phyloP scores from a whole-genome alignment of 1,284 basidiomycete species.

The Ustilago tritici region DNA sequence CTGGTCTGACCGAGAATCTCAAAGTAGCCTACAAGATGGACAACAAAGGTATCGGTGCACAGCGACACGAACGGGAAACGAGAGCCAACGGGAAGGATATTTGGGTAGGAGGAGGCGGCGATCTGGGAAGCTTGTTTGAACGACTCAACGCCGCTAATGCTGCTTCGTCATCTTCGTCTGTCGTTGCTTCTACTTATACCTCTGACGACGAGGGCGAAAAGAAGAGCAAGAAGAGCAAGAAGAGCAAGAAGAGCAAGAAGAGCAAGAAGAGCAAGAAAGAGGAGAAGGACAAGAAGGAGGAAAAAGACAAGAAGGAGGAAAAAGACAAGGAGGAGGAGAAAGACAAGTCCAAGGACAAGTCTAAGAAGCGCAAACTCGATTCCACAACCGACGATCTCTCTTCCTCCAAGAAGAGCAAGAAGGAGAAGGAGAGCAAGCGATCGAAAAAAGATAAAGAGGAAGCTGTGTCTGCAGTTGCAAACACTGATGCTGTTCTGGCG shows the following conservation, averaged over 20 bases:
- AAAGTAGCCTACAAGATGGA: slow-evolving; percentile 66
- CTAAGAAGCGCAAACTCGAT: slow-evolving; percentile 45
- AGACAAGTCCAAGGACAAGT: slow-evolving; percentile 15
- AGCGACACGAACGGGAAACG: slow-evolving; percentile 64
- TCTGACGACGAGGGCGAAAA: slow-evolving; percentile 17
- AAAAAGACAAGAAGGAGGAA: slow-evolving; percentile 24
- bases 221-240: slow-evolving; percentile 34
- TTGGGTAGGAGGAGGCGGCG: slow-evolving; percentile 66
- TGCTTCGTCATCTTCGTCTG: slow-evolving; percentile 31
- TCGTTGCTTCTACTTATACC: slow-evolving; percentile 21
- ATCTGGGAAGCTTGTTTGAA: slow-evolving; percentile 67
- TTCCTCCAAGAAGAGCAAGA: slow-evolving; percentile 31
- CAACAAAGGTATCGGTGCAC: slow-evolving; percentile 68
- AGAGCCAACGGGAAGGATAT: slow-evolving; percentile 59
- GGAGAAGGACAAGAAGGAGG: slow-evolving; percentile 27
- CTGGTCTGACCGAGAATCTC: slow-evolving; percentile 62
- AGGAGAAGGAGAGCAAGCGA: slow-evolving; percentile 31
- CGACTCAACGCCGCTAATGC: slow-evolving; percentile 64
- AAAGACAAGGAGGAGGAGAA: slow-evolving; percentile 28
- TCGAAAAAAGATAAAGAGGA: slow-evolving; percentile 28
- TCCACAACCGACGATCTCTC: slow-evolving; percentile 17
- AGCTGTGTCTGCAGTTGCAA: slow-evolving; percentile 24
- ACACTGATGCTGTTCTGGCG: slow-evolving; percentile 20
- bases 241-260: slow-evolving; percentile 39
- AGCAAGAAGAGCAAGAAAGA: slow-evolving; percentile 41